Evolutionary conservation across 129 eudicot genomes (phyloP).

Genomic region (Centella asiatica): DNA sequence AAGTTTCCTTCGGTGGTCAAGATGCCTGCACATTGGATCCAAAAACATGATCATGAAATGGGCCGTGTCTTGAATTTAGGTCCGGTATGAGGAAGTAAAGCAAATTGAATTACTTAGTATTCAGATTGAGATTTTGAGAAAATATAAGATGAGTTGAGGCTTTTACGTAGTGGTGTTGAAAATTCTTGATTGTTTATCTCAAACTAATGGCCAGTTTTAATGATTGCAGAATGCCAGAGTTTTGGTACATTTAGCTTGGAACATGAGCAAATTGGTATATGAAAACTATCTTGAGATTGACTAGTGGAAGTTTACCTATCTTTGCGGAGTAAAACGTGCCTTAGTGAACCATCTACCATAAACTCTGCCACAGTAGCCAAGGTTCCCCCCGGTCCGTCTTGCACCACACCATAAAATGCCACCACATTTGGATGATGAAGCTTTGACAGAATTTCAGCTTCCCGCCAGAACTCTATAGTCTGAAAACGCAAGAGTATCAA

Average conservation of each 20-base stretch:
- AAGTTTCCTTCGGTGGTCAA: slow-evolving; percentile 75
- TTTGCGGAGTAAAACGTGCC: slow-evolving; percentile 77
- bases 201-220: too few relatives aligned
- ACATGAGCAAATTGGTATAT: background rate
- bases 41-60: background rate
- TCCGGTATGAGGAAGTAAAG: background rate
- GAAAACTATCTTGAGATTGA: background rate
- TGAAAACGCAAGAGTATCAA: slow-evolving; percentile 17
- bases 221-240: background rate
- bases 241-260: background rate
- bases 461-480: slow-evolving; percentile 84
- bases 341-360: slow-evolving; percentile 90
- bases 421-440: slow-evolving; percentile 96
- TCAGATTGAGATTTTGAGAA: background rate
- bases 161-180: too few relatives aligned
- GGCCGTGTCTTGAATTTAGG: background rate
- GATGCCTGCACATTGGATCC: slow-evolving; percentile 42
- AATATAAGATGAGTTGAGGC: background rate
- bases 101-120: background rate
- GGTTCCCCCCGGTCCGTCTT: slow-evolving; percentile 93
- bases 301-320: slow-evolving; percentile 46
- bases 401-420: slow-evolving; percentile 92
- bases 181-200: too few relatives aligned
- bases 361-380: slow-evolving; percentile 88
- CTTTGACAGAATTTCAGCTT: slow-evolving; percentile 81